Evolutionary conservation across 192 early-diverging fungal species (phyloP).

Genomic region (Backusella circina): DNA sequence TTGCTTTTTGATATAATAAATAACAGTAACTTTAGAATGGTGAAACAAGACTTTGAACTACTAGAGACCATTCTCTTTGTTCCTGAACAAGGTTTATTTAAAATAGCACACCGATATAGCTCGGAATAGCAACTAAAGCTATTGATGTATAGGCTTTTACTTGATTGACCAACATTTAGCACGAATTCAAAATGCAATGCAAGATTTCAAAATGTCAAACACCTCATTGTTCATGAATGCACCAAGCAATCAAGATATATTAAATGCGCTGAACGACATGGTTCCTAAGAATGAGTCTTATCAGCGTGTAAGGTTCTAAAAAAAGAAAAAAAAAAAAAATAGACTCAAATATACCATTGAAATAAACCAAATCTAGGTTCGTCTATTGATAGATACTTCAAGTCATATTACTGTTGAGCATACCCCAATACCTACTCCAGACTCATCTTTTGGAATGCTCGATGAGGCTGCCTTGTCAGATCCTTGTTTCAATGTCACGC

Average conservation of each 20-base stretch:
- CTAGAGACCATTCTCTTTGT: constrained; percentile 20
- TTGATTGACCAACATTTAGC: neutral
- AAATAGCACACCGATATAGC: neutral
- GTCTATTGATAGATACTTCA: constrained; percentile 7
- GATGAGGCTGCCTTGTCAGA: neutral
- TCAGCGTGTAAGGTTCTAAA: neutral
- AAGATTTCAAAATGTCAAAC: neutral
- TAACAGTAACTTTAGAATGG: neutral
- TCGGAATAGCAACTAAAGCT: neutral
- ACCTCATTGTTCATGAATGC: neutral
- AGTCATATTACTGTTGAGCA: constrained; percentile 10
- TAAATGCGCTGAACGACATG: neutral
- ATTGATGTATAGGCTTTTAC: constrained; percentile 1
- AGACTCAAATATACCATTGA: neutral
- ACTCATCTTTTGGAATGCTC: neutral
- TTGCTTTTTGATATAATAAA: no score
- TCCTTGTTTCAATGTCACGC: constrained; percentile 21
- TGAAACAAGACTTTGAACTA: constrained; percentile 10
- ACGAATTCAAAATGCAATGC: neutral
- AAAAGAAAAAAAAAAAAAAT: neutral
- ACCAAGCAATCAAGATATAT: neutral
- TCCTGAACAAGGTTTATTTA: constrained; percentile 13
- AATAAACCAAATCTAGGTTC: constrained; percentile 9
- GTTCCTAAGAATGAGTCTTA: neutral
- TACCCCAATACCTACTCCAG: constrained; percentile 9